These are phyloP conservation scores for Podaxis carcinomalis DNA, from an alignment of 768 basidiomycete genomes.

Conservation along the genomic window DNA sequence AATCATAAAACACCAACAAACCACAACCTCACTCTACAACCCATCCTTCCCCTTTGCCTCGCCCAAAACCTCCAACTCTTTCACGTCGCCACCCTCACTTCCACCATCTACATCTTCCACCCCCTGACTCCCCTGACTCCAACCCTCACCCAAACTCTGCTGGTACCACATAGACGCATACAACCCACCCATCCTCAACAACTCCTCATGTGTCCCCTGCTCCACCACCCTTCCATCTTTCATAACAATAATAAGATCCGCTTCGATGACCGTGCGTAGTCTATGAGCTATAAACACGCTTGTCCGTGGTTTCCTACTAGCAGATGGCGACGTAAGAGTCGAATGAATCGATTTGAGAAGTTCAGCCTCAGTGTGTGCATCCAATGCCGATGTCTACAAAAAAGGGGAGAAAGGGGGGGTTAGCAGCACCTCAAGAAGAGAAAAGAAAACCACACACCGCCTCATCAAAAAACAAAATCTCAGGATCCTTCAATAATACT, in stretches of 20 bases:
- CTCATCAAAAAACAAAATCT: slow-evolving; percentile 97
- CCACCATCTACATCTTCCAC: no score
- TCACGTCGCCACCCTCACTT: no score
- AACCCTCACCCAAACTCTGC: slow-evolving; percentile 47
- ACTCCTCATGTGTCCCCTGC: slow-evolving; percentile 88
- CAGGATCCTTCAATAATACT: slow-evolving; percentile 89
- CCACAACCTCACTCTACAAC: no score
- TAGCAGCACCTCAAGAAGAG: not conserved
- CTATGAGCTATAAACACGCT: slow-evolving; percentile 97
- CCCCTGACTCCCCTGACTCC: no score
- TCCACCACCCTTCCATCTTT: slow-evolving; percentile 89
- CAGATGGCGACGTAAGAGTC: slow-evolving; percentile 35
- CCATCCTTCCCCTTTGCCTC: no score
- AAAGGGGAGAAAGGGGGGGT: not conserved
- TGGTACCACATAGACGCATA: slow-evolving; percentile 83
- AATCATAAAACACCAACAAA: no score
- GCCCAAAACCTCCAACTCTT: no score
- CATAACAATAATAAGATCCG: slow-evolving; percentile 94
- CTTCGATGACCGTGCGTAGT: slow-evolving; percentile 83
- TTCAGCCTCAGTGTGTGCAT: slow-evolving; percentile 92
- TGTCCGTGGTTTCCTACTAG: slow-evolving; percentile 68
- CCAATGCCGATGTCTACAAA: slow-evolving; percentile 88
- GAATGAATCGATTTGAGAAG: slow-evolving; percentile 92
- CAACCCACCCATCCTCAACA: slow-evolving; percentile 61
- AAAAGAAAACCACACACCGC: slow-evolving; percentile 62